A percentile compares a stretch with the other conserved stretches of the same genome.
phyloP scores from a whole-genome alignment of 139 green algal genomes.

The Gonium pectorale region DNA sequence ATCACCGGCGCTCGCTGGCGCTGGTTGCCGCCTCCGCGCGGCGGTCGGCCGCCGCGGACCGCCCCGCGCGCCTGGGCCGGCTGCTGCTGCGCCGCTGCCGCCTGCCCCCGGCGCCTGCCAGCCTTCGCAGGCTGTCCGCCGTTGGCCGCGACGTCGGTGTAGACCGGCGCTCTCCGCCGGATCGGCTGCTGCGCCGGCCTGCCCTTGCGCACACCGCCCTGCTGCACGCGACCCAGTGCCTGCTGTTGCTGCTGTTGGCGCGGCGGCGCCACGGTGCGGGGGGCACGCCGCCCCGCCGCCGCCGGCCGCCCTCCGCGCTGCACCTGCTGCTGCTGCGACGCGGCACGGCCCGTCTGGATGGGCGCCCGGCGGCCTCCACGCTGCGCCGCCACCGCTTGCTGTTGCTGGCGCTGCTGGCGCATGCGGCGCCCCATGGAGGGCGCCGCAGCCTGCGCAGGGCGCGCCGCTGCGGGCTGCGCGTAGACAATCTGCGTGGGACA shows the following conservation, averaged over 20 bases:
- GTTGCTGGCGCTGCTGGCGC: constrained; percentile 26
- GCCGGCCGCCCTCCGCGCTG: constrained; percentile 11
- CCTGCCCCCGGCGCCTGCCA: too few relatives aligned
- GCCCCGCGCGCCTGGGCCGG: too few relatives aligned
- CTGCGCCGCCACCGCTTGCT: not conserved
- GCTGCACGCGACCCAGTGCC: constrained; percentile 20
- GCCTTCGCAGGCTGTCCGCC: too few relatives aligned
- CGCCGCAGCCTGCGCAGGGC: not conserved
- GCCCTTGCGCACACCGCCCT: constrained; percentile 36
- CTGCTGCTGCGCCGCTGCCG: too few relatives aligned
- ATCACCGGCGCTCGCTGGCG: constrained; percentile 19
- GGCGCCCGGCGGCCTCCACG: not conserved
- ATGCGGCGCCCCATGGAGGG: constrained; percentile 9
- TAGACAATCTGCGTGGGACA: constrained; percentile 2
- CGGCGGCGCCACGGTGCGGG: constrained; percentile 3
- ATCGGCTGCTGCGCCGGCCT: constrained; percentile 1
- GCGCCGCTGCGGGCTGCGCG: not conserved
- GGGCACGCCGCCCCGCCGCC: not conserved
- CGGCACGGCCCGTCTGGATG: too few relatives aligned
- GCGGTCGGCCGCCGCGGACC: not conserved
- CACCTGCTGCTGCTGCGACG: constrained; percentile 25
- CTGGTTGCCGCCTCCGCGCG: constrained; percentile 7
- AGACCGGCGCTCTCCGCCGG: constrained; percentile 20
- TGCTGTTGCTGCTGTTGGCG: constrained; percentile 16
- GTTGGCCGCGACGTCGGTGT: not conserved